These are phyloP conservation scores for Scheffersomyces quercinus DNA, from an alignment of 1,139 yeast genomes.

Conservation along the genomic window DNA sequence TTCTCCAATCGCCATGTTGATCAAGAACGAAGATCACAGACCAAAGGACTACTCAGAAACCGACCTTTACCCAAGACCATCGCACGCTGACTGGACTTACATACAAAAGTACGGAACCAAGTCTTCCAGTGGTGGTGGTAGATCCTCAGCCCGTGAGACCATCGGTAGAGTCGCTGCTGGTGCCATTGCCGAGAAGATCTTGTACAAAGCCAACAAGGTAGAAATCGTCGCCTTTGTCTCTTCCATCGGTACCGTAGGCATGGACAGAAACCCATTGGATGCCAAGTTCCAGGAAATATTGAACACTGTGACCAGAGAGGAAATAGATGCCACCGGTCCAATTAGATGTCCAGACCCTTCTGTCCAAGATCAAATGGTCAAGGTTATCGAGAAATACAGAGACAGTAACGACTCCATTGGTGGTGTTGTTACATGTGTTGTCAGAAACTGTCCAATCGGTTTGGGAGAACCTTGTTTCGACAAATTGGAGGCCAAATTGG, in stretches of 20 bases:
- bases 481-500: constrained; percentile 89
- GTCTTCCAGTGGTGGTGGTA: constrained; percentile 96
- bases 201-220: constrained; percentile 72
- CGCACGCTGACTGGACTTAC: constrained; percentile 97
- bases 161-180: constrained; percentile 99
- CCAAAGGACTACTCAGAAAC: constrained; percentile 95
- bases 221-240: constrained; percentile 97
- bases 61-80: constrained; percentile 94
- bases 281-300: constrained; percentile 65
- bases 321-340: constrained; percentile 85
- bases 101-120: constrained; percentile 86
- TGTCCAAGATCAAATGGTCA: constrained; percentile 77
- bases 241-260: constrained; percentile 77
- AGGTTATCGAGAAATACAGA: constrained; percentile 82
- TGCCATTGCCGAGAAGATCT: constrained; percentile 92
- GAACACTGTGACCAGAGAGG: constrained; percentile 78
- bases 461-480: constrained; percentile 98
- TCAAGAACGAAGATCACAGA: constrained; percentile 91
- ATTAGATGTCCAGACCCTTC: constrained; percentile 87
- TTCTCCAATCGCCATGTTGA: constrained; percentile 93
- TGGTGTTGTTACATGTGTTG: constrained; percentile 96
- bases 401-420: constrained; percentile 93
- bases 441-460: constrained; percentile 90
- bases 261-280: constrained; percentile 71
- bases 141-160: constrained; percentile 96